phyloP scores from a whole-genome alignment of 106 monocot genomes.

The Narthecium ossifragum region DNA sequence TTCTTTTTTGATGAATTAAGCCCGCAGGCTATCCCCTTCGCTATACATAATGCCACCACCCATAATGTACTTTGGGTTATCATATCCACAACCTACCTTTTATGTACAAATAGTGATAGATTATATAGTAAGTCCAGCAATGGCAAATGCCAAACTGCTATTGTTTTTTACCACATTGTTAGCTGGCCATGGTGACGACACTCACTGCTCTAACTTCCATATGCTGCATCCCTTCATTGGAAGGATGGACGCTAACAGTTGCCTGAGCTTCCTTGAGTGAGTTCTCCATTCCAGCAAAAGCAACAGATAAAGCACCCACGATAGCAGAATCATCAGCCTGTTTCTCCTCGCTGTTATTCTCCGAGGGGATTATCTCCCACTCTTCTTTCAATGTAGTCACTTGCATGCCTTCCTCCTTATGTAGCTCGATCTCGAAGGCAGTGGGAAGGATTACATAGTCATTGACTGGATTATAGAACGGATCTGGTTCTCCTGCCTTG shows the following conservation, averaged over 20 bases:
- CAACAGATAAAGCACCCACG: slow-evolving; percentile 8
- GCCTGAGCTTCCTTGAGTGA: slow-evolving; percentile 13
- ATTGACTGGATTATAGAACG: slow-evolving; percentile 88
- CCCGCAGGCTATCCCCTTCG: too few relatives aligned
- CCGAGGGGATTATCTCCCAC: slow-evolving; percentile 42
- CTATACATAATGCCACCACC: too few relatives aligned
- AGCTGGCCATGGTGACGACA: slow-evolving; percentile 17
- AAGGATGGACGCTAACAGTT: slow-evolving; percentile 18
- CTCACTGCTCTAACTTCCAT: slow-evolving; percentile 32
- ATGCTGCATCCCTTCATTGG: slow-evolving; percentile 16
- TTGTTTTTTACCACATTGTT: background rate
- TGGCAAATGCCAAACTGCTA: too few relatives aligned
- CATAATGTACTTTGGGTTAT: too few relatives aligned
- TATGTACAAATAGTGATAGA: too few relatives aligned
- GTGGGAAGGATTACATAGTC: slow-evolving; percentile 93
- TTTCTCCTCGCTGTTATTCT: background rate
- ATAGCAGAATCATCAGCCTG: slow-evolving; percentile 14
- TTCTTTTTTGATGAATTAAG: too few relatives aligned
- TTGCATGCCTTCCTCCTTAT: slow-evolving; percentile 19
- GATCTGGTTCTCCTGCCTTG: slow-evolving; percentile 84
- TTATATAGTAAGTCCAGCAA: too few relatives aligned
- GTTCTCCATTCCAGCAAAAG: slow-evolving; percentile 17
- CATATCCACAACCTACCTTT: too few relatives aligned
- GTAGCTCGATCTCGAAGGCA: slow-evolving; percentile 41
- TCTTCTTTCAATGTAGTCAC: slow-evolving; percentile 41